phyloP scores from a whole-genome alignment of 768 basidiomycete genomes.

The Lentinula sp. region DNA sequence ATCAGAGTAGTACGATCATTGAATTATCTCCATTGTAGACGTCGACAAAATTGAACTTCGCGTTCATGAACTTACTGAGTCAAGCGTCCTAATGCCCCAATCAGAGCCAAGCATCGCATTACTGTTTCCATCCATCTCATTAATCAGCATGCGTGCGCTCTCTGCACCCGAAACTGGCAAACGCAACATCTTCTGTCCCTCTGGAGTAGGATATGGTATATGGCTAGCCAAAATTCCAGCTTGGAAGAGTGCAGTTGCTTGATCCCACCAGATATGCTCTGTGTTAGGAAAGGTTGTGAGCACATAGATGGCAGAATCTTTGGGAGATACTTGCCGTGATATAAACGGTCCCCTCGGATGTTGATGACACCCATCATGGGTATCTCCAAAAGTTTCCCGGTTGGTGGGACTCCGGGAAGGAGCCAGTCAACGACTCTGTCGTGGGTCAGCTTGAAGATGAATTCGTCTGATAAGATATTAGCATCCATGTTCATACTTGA shows the following conservation, averaged over 20 bases:
- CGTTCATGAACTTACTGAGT: too few species aligned
- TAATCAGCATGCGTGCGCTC: constrained; percentile 15
- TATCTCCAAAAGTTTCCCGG: constrained; percentile 39
- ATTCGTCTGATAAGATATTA: constrained; percentile 34
- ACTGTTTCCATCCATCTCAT: constrained; percentile 18
- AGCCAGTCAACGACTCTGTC: constrained; percentile 40
- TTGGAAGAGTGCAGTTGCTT: constrained; percentile 19
- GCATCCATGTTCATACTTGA: neutral
- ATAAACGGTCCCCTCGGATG: constrained; percentile 31
- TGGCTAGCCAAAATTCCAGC: constrained; percentile 17
- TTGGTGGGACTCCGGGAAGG: constrained; percentile 48
- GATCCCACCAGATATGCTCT: constrained; percentile 27
- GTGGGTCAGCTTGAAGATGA: constrained; percentile 41
- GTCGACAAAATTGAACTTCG: too few species aligned
- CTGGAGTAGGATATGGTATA: constrained; percentile 13
- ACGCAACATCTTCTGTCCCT: constrained; percentile 13
- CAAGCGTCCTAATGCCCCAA: constrained; percentile 7
- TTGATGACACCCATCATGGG: constrained; percentile 55
- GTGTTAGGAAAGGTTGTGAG: neutral
- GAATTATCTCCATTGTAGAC: too few species aligned
- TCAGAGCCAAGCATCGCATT: constrained; percentile 19
- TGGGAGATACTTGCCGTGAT: constrained; percentile 14
- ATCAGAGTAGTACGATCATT: too few species aligned
- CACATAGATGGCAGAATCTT: neutral
- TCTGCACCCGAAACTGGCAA: constrained; percentile 20